Conservation (phyloP, 352 stramenopile species). For the Globisporangium nunn region DNA sequence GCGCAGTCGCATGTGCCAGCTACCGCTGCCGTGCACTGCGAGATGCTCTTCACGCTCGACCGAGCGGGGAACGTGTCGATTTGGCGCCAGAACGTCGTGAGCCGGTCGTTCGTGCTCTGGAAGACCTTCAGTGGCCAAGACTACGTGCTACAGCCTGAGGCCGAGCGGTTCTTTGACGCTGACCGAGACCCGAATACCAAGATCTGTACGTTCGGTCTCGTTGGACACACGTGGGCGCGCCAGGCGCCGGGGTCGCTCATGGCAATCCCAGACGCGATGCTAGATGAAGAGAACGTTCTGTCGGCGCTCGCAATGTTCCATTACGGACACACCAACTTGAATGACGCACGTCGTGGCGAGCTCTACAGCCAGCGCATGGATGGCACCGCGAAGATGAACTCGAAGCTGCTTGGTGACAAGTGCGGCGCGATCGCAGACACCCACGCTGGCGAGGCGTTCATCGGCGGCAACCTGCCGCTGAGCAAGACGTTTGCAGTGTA, state of each 20-base stretch:
- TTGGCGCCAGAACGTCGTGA: conserved; percentile 57
- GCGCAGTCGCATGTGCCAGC: not conserved
- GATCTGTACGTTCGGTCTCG: conserved; percentile 24
- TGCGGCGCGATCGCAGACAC: conserved; percentile 50
- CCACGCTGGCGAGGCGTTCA: conserved; percentile 52
- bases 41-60: conserved; percentile 81
- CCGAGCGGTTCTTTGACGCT: conserved; percentile 14
- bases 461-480: conserved; percentile 48
- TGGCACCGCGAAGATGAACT: conserved; percentile 47
- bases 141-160: conserved; percentile 15
- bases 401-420: conserved; percentile 51
- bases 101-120: conserved; percentile 62
- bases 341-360: conserved; percentile 47
- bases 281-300: conserved; percentile 67
- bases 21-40: conserved; percentile 3
- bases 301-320: conserved; percentile 65
- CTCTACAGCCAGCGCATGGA: conserved; percentile 66
- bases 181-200: not conserved
- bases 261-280: conserved; percentile 39
- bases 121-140: conserved; percentile 44
- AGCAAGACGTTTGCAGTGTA: conserved; percentile 61
- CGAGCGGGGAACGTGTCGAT: conserved; percentile 55
- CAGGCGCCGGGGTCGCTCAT: conserved; percentile 6
- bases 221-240: conserved; percentile 22
- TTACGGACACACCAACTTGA: conserved; percentile 52